Evolutionary conservation across 805 yeast genomes (phyloP).

Genomic region (Kuraishia hungarica): DNA sequence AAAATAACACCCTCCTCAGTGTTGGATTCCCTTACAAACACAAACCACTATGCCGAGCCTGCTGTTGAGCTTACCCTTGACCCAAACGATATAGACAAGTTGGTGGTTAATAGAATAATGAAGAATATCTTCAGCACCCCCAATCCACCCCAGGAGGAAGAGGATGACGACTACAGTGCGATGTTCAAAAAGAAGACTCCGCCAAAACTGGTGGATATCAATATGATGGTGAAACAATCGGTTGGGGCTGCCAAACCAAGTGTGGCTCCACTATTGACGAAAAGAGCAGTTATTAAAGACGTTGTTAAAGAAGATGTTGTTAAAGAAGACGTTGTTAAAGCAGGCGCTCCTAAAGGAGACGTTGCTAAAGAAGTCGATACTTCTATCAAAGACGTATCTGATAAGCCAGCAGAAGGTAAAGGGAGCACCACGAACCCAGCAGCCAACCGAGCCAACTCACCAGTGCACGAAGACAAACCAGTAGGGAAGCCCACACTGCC

Average conservation of each 20-base stretch:
- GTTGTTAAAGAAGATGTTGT: conserved; percentile 1
- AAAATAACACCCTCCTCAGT: background rate
- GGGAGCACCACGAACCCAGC: too few relatives aligned
- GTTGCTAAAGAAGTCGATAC: too few relatives aligned
- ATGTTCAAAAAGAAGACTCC: background rate
- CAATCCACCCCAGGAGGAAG: background rate
- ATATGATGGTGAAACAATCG: background rate
- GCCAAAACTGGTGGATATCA: background rate
- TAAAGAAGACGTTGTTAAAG: too few relatives aligned
- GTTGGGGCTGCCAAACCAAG: background rate
- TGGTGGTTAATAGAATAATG: background rate
- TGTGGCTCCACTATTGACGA: background rate
- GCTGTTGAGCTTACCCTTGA: background rate
- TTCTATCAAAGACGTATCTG: conserved; percentile 3
- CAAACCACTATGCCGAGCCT: background rate
- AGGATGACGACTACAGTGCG: background rate
- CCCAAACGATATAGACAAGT: background rate
- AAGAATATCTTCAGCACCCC: background rate
- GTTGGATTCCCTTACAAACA: background rate
- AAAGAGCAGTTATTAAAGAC: background rate
- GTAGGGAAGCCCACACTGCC: conserved; percentile 41
- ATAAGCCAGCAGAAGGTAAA: conserved; percentile 1
- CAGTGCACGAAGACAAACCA: too few relatives aligned
- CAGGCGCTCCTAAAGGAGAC: too few relatives aligned
- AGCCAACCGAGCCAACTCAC: too few relatives aligned